Evolutionary conservation across 169 alveolate genomes (phyloP).

Genomic region (Plasmodium reichenowi): DNA sequence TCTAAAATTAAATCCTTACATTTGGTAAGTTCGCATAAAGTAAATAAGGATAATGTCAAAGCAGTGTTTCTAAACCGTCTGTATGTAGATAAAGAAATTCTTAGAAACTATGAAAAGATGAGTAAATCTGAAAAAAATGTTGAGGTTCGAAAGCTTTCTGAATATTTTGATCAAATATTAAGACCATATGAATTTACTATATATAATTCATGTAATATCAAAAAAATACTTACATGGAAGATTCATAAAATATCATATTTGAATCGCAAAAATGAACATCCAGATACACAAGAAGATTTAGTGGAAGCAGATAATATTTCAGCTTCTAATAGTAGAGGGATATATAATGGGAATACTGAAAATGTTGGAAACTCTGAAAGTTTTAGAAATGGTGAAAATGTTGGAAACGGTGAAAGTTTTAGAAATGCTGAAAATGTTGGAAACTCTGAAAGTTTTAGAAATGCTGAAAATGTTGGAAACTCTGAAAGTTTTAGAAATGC

Average conservation of each 20-base stretch:
- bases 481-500: not conserved
- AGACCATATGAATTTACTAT: constrained; percentile 39
- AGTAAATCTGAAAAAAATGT: constrained; percentile 17
- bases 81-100: constrained; percentile 40
- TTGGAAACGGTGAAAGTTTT: not conserved
- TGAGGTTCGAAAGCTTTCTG: constrained; percentile 22
- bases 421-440: not conserved
- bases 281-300: not conserved
- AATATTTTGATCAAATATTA: constrained; percentile 58
- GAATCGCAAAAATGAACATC: not conserved
- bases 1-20: constrained; percentile 56
- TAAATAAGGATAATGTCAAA: constrained; percentile 29
- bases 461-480: not conserved
- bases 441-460: not conserved
- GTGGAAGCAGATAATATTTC: not conserved
- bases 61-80: constrained; percentile 35
- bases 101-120: constrained; percentile 36
- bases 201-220: constrained; percentile 28
- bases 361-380: not conserved
- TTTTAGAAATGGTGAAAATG: not conserved
- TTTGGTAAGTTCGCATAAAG: constrained; percentile 43
- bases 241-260: constrained; percentile 19
- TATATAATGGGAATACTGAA: too few relatives aligned
- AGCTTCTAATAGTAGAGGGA: not conserved
- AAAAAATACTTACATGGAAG: constrained; percentile 33